Percentiles rank a stretch among this genome's conserved stretches.
Conservation (phyloP, 1,284 basidiomycete species). For the Cystobasidium slooffiae region DNA sequence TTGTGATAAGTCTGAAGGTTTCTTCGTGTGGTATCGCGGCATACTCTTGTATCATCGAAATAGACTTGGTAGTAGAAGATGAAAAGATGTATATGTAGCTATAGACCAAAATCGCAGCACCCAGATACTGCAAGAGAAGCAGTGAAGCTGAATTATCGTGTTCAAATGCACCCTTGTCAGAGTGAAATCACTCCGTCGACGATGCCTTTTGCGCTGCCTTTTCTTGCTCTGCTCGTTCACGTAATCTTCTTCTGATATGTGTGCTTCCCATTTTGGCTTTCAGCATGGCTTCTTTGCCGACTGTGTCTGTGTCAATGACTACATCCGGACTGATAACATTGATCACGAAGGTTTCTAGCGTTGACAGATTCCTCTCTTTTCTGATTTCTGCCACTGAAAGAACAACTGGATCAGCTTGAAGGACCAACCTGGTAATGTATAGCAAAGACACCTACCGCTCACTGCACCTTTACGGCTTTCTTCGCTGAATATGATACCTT, state of each 20-base stretch:
- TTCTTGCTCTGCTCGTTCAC: conserved; percentile 17
- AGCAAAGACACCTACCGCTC: conserved; percentile 26
- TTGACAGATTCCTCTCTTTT: conserved; percentile 63
- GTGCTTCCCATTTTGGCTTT: conserved; percentile 45
- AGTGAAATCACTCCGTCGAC: neutral
- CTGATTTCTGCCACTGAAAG: conserved; percentile 68
- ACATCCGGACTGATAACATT: conserved; percentile 74
- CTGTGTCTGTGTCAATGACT: conserved; percentile 17
- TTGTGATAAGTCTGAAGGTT: no score
- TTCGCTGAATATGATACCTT: conserved; percentile 68
- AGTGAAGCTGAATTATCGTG: no score
- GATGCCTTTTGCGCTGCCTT: neutral
- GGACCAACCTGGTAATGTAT: neutral
- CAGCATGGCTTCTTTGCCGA: conserved; percentile 35
- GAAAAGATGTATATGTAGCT: no score
- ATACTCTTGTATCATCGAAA: no score
- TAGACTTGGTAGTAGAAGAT: no score
- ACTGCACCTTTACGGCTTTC: conserved; percentile 41
- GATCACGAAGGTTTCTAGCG: conserved; percentile 74
- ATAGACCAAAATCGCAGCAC: no score
- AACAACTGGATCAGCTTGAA: neutral
- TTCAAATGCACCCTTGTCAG: neutral
- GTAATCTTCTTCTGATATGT: conserved; percentile 28
- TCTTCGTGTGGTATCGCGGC: no score
- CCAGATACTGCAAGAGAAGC: no score